Conservation (phyloP, 2,329 filamentous ascomycete genomes). For the Tolypocladium tropicale region DNA sequence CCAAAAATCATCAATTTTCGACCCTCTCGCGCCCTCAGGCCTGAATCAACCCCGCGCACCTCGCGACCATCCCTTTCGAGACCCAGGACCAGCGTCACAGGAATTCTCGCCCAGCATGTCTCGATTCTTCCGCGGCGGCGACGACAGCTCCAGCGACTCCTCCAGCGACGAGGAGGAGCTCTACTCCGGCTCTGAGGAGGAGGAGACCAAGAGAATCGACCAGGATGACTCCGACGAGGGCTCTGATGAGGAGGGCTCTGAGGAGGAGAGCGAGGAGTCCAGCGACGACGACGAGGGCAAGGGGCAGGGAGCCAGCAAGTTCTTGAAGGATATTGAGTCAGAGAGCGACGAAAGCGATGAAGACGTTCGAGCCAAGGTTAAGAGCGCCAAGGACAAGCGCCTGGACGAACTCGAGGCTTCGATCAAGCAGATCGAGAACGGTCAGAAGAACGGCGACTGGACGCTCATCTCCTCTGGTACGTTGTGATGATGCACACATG, state of each 20-base stretch:
- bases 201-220: slow-evolving; percentile 34
- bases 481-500: no score
- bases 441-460: slow-evolving; percentile 97
- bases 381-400: slow-evolving; percentile 97
- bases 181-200: slow-evolving; percentile 49
- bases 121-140: slow-evolving; percentile 88
- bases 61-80: slow-evolving; percentile 15
- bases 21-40: slow-evolving; percentile 13
- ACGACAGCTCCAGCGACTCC: slow-evolving; percentile 90
- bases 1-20: slow-evolving; percentile 32
- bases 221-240: slow-evolving; percentile 26
- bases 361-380: slow-evolving; percentile 76
- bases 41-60: slow-evolving; percentile 26
- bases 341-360: slow-evolving; percentile 83
- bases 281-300: slow-evolving; percentile 57
- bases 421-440: slow-evolving; percentile 89
- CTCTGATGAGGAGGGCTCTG: slow-evolving; percentile 30
- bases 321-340: slow-evolving; percentile 65
- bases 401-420: slow-evolving; percentile 86
- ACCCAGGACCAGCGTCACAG: slow-evolving; percentile 4
- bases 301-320: slow-evolving; percentile 64
- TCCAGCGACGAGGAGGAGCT: slow-evolving; percentile 95
- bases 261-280: slow-evolving; percentile 43
- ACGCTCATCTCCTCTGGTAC: slow-evolving; percentile 79
- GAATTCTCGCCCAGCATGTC: slow-evolving; percentile 56